Conservation (phyloP, 441 rosid genomes). For the Dalechampia spathulata region DNA sequence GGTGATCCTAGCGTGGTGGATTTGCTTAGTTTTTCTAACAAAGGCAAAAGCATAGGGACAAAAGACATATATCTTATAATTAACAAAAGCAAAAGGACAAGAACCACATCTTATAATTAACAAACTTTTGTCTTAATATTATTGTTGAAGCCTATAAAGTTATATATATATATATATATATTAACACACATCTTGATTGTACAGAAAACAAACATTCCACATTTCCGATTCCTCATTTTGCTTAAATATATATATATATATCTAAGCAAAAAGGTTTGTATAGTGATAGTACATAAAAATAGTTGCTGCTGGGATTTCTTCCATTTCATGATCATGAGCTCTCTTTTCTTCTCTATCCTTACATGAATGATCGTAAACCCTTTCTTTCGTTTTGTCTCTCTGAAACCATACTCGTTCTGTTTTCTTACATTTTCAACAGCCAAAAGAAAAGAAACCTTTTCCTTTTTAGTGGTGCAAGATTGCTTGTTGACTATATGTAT, state of each 20-base stretch:
- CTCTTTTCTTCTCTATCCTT: background rate
- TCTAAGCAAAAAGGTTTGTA: constrained; percentile 1
- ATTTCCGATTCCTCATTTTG: constrained; percentile 5
- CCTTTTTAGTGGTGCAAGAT: no score
- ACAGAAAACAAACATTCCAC: constrained; percentile 26
- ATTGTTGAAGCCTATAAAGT: constrained; percentile 5
- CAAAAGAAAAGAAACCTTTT: background rate
- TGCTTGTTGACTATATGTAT: no score
- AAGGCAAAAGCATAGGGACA: no score
- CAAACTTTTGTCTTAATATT: constrained; percentile 27
- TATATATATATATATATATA: no score
- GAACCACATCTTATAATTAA: constrained; percentile 16
- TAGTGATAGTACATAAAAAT: background rate
- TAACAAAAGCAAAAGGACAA: constrained; percentile 17
- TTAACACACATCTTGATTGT: constrained; percentile 22
- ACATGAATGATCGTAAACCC: no score
- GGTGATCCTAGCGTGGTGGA: no score
- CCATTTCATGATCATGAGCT: background rate
- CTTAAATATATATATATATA: background rate
- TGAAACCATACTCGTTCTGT: no score
- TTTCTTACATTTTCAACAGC: background rate
- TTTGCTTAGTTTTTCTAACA: no score
- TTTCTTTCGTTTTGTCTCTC: background rate
- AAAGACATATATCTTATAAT: no score
- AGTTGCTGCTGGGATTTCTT: background rate